These are phyloP conservation scores for Cryptococcus amylolentus DNA, from an alignment of 1,284 basidiomycete species.

Conservation along the genomic window DNA sequence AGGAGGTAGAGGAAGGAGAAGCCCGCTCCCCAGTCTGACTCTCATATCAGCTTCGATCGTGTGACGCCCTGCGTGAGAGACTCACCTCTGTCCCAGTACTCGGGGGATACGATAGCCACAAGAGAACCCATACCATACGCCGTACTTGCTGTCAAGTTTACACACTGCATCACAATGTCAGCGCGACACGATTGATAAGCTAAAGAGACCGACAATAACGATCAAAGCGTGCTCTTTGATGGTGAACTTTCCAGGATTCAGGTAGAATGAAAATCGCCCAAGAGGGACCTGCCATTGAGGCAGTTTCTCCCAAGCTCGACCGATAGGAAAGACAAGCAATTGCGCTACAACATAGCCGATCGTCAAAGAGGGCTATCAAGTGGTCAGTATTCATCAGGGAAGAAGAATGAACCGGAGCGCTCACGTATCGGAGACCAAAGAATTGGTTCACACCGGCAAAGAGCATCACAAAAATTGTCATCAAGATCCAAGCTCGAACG, in stretches of 20 bases:
- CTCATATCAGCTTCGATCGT: too few species aligned
- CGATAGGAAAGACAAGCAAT: slow-evolving; percentile 26
- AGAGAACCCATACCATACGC: slow-evolving; percentile 49
- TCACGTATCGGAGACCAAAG: slow-evolving; percentile 41
- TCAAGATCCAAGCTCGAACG: slow-evolving; percentile 23
- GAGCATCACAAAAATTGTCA: slow-evolving; percentile 45
- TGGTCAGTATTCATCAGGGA: not conserved
- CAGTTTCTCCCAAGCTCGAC: slow-evolving; percentile 19
- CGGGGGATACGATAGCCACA: slow-evolving; percentile 46
- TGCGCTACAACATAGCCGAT: slow-evolving; percentile 28
- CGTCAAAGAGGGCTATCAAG: slow-evolving; percentile 23
- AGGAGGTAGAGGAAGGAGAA: slow-evolving; percentile 51
- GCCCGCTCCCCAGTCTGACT: slow-evolving; percentile 26
- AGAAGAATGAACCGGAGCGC: not conserved
- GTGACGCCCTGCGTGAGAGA: too few species aligned
- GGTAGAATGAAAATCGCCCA: slow-evolving; percentile 13
- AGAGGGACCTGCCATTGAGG: slow-evolving; percentile 17
- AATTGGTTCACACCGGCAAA: slow-evolving; percentile 67
- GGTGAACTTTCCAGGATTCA: slow-evolving; percentile 53
- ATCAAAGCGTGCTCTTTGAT: slow-evolving; percentile 24
- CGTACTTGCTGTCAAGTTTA: slow-evolving; percentile 46
- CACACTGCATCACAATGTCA: slow-evolving; percentile 9
- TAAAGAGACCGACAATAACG: slow-evolving; percentile 12
- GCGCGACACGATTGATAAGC: not conserved
- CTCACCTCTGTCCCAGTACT: slow-evolving; percentile 33